A percentile compares a stretch with the other conserved stretches of the same genome.
Evolutionary conservation across 768 basidiomycete genomes (phyloP).

Genomic region (Russula compacta): DNA sequence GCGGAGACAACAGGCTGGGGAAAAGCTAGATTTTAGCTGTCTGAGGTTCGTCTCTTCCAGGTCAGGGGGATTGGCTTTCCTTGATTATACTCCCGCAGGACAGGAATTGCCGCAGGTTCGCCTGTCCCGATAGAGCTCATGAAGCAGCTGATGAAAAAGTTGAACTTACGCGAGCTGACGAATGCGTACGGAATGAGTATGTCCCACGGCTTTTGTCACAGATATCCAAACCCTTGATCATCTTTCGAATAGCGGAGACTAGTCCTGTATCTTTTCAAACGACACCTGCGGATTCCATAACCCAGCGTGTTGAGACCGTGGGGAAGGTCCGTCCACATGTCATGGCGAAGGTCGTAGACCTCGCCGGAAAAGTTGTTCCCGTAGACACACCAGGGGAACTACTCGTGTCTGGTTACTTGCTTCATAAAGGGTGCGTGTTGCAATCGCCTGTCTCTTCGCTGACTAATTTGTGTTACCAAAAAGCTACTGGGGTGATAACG

Average conservation of each 20-base stretch:
- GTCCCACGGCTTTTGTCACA: constrained; percentile 23
- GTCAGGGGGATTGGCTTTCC: neutral
- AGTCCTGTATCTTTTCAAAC: constrained; percentile 84
- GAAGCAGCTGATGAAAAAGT: constrained; percentile 54
- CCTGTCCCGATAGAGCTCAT: constrained; percentile 74
- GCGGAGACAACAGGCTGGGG: constrained; percentile 38
- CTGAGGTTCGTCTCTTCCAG: constrained; percentile 40
- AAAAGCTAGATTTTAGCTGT: constrained; percentile 37
- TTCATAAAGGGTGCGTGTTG: constrained; percentile 63
- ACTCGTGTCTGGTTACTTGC: constrained; percentile 61
- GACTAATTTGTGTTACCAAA: neutral
- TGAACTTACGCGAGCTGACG: constrained; percentile 64
- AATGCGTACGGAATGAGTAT: constrained; percentile 84
- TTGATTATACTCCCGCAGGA: constrained; percentile 34
- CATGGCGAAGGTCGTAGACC: constrained; percentile 60
- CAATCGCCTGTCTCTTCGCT: neutral
- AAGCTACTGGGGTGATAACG: constrained; percentile 72
- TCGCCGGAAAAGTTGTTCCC: constrained; percentile 53
- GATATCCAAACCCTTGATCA: constrained; percentile 1
- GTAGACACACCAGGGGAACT: constrained; percentile 68
- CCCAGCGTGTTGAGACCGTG: constrained; percentile 75
- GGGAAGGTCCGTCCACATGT: constrained; percentile 71
- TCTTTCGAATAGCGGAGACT: constrained; percentile 51
- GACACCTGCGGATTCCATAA: constrained; percentile 53
- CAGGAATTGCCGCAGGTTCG: constrained; percentile 76